Evolutionary conservation across 805 yeast genomes (phyloP).

Genomic region (Blastobotrys robertii): DNA sequence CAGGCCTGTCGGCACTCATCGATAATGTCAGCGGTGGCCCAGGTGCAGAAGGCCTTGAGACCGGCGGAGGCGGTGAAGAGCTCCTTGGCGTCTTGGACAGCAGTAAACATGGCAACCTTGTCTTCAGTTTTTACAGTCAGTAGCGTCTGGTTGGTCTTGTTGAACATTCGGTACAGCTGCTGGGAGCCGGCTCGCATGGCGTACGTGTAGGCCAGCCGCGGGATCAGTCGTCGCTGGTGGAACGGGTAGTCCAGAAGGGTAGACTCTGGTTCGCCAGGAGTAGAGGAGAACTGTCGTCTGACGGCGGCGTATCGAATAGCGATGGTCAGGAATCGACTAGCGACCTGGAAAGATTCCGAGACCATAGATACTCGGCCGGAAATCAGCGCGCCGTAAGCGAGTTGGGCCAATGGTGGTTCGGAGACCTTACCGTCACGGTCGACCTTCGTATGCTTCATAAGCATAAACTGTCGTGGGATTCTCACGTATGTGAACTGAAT

Average conservation of each 20-base stretch:
- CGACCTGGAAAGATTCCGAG: constrained; percentile 68
- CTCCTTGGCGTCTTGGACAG: constrained; percentile 55
- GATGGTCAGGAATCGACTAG: constrained; percentile 73
- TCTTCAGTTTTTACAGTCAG: constrained; percentile 33
- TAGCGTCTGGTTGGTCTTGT: constrained; percentile 33
- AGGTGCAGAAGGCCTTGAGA: constrained; percentile 79
- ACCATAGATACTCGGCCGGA: constrained; percentile 90
- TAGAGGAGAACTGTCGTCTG: constrained; percentile 68
- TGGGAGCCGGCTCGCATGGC: constrained; percentile 65
- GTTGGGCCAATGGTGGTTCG: constrained; percentile 76
- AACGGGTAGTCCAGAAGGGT: constrained; percentile 77
- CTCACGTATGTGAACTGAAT: constrained; percentile 77
- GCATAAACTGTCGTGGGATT: constrained; percentile 75
- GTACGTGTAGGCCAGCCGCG: constrained; percentile 69
- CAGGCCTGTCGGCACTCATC: constrained; percentile 88
- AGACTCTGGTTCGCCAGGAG: constrained; percentile 43
- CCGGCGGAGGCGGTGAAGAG: constrained; percentile 80
- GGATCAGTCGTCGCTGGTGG: constrained; percentile 79
- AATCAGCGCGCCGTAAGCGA: constrained; percentile 76
- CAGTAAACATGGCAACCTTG: constrained; percentile 36
- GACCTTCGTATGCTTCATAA: constrained; percentile 67
- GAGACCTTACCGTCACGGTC: constrained; percentile 57
- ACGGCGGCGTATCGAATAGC: constrained; percentile 83
- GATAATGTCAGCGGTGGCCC: constrained; percentile 71
- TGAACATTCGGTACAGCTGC: constrained; percentile 46